phyloP scores from a whole-genome alignment of 1,139 yeast species.

The Debaryomyces udenii region DNA sequence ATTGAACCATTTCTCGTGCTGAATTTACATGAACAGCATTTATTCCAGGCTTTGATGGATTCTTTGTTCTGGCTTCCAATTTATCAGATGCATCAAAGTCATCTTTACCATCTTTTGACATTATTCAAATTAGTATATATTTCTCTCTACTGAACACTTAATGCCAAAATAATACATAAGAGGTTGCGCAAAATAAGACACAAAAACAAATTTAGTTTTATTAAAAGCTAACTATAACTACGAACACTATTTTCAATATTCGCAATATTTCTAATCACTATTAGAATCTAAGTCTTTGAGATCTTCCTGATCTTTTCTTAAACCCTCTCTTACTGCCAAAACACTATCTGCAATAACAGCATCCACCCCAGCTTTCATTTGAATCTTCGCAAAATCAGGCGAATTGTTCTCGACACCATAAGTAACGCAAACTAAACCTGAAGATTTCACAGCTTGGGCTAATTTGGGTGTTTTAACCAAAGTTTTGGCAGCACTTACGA shows the following conservation, averaged over 20 bases:
- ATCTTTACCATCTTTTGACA: neutral
- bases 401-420: constrained; percentile 86
- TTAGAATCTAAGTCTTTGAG: constrained; percentile 18
- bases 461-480: constrained; percentile 85
- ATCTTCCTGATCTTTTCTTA: constrained; percentile 44
- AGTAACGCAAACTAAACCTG: constrained; percentile 91
- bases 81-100: neutral
- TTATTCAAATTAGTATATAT: neutral
- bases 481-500: constrained; percentile 88
- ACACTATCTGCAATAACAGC: constrained; percentile 97
- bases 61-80: neutral
- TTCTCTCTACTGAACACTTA: neutral
- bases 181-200: constrained; percentile 1
- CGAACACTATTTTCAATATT: neutral
- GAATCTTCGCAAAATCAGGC: constrained; percentile 82
- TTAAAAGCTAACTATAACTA: neutral
- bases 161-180: neutral
- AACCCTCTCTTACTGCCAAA: constrained; percentile 85
- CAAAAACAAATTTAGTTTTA: neutral
- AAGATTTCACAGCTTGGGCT: constrained; percentile 83
- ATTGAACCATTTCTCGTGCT: constrained; percentile 64
- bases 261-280: neutral
- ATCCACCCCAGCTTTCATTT: constrained; percentile 93
- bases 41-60: constrained; percentile 34
- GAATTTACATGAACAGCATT: constrained; percentile 59